Percentiles rank a stretch among this genome's conserved stretches.
phyloP scores from a whole-genome alignment of 2,329 filamentous ascomycete species.

The Didymella pinodella region DNA sequence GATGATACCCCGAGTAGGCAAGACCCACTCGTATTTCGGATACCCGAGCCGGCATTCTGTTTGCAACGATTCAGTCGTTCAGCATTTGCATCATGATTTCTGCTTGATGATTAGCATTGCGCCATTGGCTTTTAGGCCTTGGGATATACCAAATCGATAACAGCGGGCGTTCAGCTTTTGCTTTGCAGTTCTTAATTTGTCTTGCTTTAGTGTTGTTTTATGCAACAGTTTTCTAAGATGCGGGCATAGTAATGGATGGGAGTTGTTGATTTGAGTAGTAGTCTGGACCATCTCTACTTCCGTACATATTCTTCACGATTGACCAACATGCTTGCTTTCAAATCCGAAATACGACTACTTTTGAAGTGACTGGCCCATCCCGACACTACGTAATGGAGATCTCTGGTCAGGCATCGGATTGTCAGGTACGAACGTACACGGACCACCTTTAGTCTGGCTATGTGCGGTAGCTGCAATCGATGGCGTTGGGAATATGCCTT shows the following conservation, averaged over 20 bases:
- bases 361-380: neutral
- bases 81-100: conserved; percentile 21
- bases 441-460: neutral
- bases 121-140: conserved; percentile 21
- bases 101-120: conserved; percentile 22
- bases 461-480: conserved; percentile 9
- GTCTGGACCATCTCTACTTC: conserved; percentile 5
- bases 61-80: conserved; percentile 25
- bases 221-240: neutral
- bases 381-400: neutral
- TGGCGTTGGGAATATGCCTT: conserved; percentile 5
- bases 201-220: conserved; percentile 7
- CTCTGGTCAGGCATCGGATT: neutral
- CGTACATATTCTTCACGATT: conserved; percentile 13
- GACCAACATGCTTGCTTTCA: conserved; percentile 1
- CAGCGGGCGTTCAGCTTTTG: conserved; percentile 30
- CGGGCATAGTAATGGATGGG: conserved; percentile 24
- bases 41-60: conserved; percentile 25
- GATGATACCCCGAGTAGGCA: conserved; percentile 44
- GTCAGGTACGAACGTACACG: conserved; percentile 1
- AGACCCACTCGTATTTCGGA: conserved; percentile 30
- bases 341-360: neutral
- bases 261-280: conserved; percentile 12
- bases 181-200: conserved; percentile 1
- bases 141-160: conserved; percentile 41